phyloP scores from a whole-genome alignment of 192 early-diverging fungal species.

The Funneliformis geosporum region DNA sequence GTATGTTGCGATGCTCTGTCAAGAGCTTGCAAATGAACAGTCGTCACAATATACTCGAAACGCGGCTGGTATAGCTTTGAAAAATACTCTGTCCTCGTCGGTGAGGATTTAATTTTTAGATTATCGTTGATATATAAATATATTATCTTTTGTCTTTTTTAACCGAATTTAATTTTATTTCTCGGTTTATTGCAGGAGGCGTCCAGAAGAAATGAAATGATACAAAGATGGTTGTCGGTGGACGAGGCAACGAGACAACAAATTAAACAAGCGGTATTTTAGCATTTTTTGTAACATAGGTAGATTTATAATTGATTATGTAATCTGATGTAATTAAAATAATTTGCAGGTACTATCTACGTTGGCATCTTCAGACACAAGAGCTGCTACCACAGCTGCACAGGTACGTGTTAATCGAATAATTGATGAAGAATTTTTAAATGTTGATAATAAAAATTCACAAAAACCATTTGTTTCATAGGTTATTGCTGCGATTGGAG shows the following conservation, averaged over 20 bases:
- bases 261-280: constrained; percentile 65
- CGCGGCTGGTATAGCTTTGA: constrained; percentile 88
- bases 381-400: constrained; percentile 68
- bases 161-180: background rate
- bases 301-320: background rate
- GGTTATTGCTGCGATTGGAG: constrained; percentile 88
- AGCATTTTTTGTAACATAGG: constrained; percentile 21
- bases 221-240: constrained; percentile 62
- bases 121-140: background rate
- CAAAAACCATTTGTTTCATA: constrained; percentile 31
- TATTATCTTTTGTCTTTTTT: too few species aligned
- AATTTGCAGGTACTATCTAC: constrained; percentile 51
- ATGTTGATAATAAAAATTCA: too few species aligned
- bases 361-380: constrained; percentile 53
- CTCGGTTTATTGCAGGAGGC: background rate
- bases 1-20: constrained; percentile 69
- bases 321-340: constrained; percentile 11
- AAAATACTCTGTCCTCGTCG: constrained; percentile 83
- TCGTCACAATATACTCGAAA: constrained; percentile 64
- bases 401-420: constrained; percentile 51
- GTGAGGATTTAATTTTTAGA: constrained; percentile 14
- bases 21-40: constrained; percentile 83
- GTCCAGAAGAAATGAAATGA: constrained; percentile 16
- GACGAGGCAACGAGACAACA: constrained; percentile 57
- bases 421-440: background rate